Percentiles rank a stretch among this genome's conserved stretches.
Evolutionary conservation across 1,284 basidiomycete species (phyloP).

Genomic region (Ceratobasidium sp.): DNA sequence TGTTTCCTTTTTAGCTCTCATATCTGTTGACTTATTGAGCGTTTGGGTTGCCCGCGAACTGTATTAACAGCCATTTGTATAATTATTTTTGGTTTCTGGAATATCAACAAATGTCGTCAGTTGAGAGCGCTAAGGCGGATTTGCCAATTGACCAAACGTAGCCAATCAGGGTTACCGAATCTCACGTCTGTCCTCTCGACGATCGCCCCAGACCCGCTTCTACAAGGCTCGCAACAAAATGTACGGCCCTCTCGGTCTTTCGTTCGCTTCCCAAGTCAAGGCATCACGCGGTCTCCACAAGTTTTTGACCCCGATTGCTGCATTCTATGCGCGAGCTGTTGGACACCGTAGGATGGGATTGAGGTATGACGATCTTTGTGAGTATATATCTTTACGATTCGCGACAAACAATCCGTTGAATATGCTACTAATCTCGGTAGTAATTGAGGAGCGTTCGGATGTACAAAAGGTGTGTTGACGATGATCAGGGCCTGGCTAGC

Average conservation of each 20-base stretch:
- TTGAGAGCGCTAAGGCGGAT: too few relatives aligned
- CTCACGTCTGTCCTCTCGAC: slow-evolving; percentile 23
- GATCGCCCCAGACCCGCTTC: slow-evolving; percentile 1
- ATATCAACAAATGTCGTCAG: neutral
- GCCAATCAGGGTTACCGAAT: slow-evolving; percentile 33
- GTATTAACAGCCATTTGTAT: slow-evolving; percentile 34
- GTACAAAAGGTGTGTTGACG: slow-evolving; percentile 81
- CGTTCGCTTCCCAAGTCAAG: slow-evolving; percentile 80
- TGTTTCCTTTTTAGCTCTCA: neutral
- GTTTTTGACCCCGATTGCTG: slow-evolving; percentile 80
- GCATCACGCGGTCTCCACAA: slow-evolving; percentile 70
- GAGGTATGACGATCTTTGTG: slow-evolving; percentile 93
- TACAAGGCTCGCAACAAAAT: slow-evolving; percentile 1
- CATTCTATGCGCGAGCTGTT: slow-evolving; percentile 81
- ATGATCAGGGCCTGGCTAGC: slow-evolving; percentile 25
- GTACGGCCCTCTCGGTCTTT: slow-evolving; percentile 76
- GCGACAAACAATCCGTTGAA: too few relatives aligned
- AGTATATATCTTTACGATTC: slow-evolving; percentile 52
- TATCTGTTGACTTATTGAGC: slow-evolving; percentile 22
- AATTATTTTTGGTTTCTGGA: neutral
- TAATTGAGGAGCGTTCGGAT: slow-evolving; percentile 84
- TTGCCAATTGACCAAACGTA: slow-evolving; percentile 8
- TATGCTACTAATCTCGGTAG: slow-evolving; percentile 53
- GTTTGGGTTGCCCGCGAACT: neutral
- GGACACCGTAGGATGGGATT: slow-evolving; percentile 92